Evolutionary conservation across 257 asterid genomes (phyloP), one percentile per base, ranked within the genome.

Genomic region (Plantago major): DNA sequence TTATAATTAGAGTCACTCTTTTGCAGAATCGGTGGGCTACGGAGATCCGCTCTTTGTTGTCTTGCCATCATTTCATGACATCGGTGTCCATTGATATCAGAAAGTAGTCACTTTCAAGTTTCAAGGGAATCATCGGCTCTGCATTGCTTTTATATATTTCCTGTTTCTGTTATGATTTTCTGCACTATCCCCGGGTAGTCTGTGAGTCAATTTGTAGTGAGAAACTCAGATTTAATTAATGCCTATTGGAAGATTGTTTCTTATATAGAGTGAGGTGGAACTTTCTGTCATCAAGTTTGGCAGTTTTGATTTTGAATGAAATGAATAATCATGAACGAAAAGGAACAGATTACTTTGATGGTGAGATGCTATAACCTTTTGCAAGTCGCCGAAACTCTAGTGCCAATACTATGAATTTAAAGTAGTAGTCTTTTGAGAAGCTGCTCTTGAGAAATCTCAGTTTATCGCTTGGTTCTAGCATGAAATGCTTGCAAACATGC

Each of bases 1-100:
- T 18, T 38, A 43, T 57, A 46, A 16, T 28, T 26, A 15, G 12
- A 9, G 37, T 10, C 18, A 13, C 57, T 18, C 28, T 18, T 62
- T 11, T 69, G 28, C 82, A 73, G 82, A 73, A 50, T 64, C 82
- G 26, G 69, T 67, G 37, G 82, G 85, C 26, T 80, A 67, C 58
- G 85, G 85, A 42, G 85, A 80, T 66, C 80, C 85, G 11, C 74
- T 80, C 12, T 55, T 80, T 16, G 85, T 82, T 8, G 78, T 80
- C 9, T 62, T 74, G 58, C 82, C 82, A 11, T 76, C 73, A 1
- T 62, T 62, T 17, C 66, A 46, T 62, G 57, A 55, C 28, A 62
- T 62, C 66, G 28, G 33, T 4, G 57, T 62, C 15, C 30, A 28
- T 37, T 62, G 11, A 18, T 9, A 7, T 61, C 44, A 61, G 15